These are phyloP conservation scores for Leptoxyphium fumago DNA, from an alignment of 2,329 filamentous ascomycete genomes.

Conservation along the genomic window DNA sequence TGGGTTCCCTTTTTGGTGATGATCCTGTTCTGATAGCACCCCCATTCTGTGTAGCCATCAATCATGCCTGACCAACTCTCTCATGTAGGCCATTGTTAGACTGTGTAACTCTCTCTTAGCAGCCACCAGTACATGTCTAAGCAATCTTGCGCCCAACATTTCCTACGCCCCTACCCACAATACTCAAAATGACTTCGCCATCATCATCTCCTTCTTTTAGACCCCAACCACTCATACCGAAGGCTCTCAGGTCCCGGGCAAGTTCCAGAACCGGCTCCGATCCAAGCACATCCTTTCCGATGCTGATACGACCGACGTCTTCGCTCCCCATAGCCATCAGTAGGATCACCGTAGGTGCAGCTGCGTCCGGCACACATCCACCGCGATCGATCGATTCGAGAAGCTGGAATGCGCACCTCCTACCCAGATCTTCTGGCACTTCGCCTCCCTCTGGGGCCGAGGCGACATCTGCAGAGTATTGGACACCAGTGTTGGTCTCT, in stretches of 20 bases:
- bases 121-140: constrained; percentile 8
- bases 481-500: constrained; percentile 71
- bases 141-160: constrained; percentile 88
- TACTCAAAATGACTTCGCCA: constrained; percentile 66
- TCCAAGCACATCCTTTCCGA: constrained; percentile 69
- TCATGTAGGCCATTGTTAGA: no score
- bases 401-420: constrained; percentile 74
- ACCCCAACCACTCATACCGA: constrained; percentile 84
- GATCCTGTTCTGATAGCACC: no score
- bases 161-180: constrained; percentile 85
- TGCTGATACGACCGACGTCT: constrained; percentile 73
- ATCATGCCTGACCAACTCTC: no score
- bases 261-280: constrained; percentile 67
- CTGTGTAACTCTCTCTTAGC: no score
- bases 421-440: constrained; percentile 81
- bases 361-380: constrained; percentile 62
- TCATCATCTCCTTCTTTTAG: constrained; percentile 53
- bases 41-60: no score
- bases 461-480: constrained; percentile 76
- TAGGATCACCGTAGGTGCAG: constrained; percentile 60
- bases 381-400: constrained; percentile 70
- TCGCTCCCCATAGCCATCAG: constrained; percentile 98
- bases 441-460: constrained; percentile 63
- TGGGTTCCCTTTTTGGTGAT: no score
- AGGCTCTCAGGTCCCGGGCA: constrained; percentile 72